Conservation (phyloP, 2,329 filamentous ascomycete genomes). For the Westerdykella aurantiaca region DNA sequence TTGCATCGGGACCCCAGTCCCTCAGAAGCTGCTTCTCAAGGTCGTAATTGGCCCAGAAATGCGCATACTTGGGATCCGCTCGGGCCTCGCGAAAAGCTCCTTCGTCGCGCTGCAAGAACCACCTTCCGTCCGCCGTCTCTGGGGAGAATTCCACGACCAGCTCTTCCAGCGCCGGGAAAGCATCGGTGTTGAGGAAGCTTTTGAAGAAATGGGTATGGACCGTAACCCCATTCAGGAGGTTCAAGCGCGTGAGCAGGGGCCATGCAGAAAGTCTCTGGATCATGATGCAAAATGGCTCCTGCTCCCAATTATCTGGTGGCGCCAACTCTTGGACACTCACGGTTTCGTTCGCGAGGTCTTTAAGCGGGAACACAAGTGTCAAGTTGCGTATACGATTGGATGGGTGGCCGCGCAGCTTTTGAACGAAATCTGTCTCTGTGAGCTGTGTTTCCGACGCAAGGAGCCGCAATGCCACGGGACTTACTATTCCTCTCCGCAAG, state of each 20-base stretch:
- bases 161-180: slow-evolving; percentile 6
- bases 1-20: not conserved
- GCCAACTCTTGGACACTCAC: slow-evolving; percentile 1
- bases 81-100: slow-evolving; percentile 1
- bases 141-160: slow-evolving; percentile 6
- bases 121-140: slow-evolving; percentile 9
- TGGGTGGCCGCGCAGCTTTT: no score
- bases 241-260: slow-evolving; percentile 1
- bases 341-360: slow-evolving; percentile 1
- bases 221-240: slow-evolving; percentile 1
- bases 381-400: no score
- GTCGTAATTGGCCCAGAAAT: slow-evolving; percentile 1
- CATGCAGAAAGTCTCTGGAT: slow-evolving; percentile 1
- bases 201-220: slow-evolving; percentile 6
- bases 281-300: slow-evolving; percentile 3
- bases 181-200: not conserved
- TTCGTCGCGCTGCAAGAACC: slow-evolving; percentile 6
- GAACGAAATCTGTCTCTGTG: no score
- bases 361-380: no score
- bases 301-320: not conserved
- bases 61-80: not conserved
- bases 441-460: no score
- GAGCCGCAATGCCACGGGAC: no score
- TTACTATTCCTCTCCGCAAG: no score
- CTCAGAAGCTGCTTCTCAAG: not conserved